These are phyloP conservation scores for Pseudocercospora crystallina DNA, from an alignment of 2,329 filamentous ascomycete species.

Conservation along the genomic window DNA sequence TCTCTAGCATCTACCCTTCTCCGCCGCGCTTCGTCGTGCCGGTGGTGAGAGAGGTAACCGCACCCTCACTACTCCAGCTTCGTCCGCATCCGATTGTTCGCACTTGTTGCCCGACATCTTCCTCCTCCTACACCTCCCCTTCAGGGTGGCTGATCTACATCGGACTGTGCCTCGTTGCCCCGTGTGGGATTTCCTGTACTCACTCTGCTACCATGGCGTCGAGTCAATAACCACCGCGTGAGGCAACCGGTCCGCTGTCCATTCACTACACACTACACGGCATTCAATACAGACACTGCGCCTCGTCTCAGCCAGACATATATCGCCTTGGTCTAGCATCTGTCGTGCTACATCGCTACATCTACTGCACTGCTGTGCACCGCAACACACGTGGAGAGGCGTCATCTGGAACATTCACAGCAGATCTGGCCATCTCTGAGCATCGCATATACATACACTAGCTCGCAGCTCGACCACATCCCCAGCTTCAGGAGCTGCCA, in stretches of 20 bases:
- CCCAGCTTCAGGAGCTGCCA: constrained; percentile 2
- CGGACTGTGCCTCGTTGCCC: not conserved
- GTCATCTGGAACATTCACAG: constrained; percentile 6
- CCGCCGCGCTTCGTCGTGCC: not conserved
- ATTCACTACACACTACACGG: not conserved
- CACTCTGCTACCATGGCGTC: constrained; percentile 6
- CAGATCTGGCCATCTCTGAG: constrained; percentile 10
- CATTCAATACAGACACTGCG: not conserved
- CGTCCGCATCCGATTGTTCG: no score
- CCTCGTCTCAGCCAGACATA: constrained; percentile 4
- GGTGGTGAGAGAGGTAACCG: not conserved
- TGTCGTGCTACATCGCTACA: constrained; percentile 5
- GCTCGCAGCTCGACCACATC: constrained; percentile 7
- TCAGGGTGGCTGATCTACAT: not conserved
- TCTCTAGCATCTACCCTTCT: not conserved
- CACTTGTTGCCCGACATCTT: not conserved
- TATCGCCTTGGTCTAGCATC: not conserved
- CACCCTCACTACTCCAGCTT: no score
- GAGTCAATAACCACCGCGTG: constrained; percentile 6
- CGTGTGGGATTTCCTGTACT: constrained; percentile 8
- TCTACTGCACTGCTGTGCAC: constrained; percentile 14
- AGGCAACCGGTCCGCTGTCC: not conserved
- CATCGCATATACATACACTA: constrained; percentile 9
- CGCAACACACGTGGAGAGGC: constrained; percentile 16
- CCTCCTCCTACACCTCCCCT: not conserved